Percentiles rank a stretch among this genome's conserved stretches.
These are phyloP conservation scores for Fagus sylvatica DNA, from an alignment of 306 rosid genomes.

Conservation along the genomic window DNA sequence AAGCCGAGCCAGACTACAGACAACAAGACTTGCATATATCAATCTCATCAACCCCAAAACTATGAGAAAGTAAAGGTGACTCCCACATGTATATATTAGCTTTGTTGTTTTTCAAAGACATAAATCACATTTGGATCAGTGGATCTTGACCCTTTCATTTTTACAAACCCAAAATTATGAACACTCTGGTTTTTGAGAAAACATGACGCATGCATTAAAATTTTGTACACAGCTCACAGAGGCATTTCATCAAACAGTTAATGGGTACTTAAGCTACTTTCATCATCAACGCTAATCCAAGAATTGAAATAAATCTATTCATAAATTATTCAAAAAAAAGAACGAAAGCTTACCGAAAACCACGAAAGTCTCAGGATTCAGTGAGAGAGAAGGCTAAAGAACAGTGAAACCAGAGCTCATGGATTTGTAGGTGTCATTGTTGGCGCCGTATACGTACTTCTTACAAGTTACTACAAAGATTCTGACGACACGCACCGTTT, in stretches of 20 bases:
- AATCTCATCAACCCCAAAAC: not conserved
- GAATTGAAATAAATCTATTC: not conserved
- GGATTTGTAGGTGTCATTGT: no score
- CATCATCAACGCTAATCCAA: not conserved
- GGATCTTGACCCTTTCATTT: not conserved
- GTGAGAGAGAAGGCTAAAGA: not conserved
- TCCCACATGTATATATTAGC: not conserved
- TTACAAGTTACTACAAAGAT: no score
- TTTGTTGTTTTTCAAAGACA: not conserved
- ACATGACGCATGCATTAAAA: no score
- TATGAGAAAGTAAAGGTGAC: not conserved
- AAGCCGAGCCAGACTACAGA: not conserved
- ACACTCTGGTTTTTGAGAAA: no score
- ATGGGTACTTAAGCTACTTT: not conserved
- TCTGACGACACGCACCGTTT: no score
- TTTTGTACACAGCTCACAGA: not conserved
- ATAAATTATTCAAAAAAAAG: not conserved
- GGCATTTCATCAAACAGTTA: conserved; percentile 25
- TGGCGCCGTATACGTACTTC: no score
- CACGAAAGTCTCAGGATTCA: not conserved
- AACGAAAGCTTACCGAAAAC: not conserved
- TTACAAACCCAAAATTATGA: no score
- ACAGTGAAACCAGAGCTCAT: no score
- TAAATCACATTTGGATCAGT: no score
- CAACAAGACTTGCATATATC: not conserved